Conservation (phyloP, 331 rosid species). For the Pyracantha coccinea region DNA sequence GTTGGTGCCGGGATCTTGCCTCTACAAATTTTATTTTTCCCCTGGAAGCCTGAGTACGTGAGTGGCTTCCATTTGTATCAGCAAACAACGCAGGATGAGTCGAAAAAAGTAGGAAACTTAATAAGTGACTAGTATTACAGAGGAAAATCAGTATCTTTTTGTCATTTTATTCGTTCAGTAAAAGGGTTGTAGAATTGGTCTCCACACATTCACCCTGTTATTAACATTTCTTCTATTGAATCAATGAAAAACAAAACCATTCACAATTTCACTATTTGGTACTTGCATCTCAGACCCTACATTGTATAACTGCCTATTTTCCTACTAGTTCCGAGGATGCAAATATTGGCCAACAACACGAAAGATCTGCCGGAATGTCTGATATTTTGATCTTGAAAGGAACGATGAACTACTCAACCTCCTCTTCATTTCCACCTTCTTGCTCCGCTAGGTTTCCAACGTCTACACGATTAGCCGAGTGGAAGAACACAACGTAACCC, state of each 20-base stretch:
- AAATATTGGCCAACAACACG: too few species aligned
- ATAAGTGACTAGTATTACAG: slow-evolving; percentile 43
- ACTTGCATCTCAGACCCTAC: neutral
- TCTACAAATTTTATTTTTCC: slow-evolving; percentile 28
- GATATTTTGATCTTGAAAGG: neutral
- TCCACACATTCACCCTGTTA: slow-evolving; percentile 33
- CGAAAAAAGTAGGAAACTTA: slow-evolving; percentile 42
- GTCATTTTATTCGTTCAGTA: slow-evolving; percentile 43
- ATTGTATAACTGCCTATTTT: neutral
- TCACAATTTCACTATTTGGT: slow-evolving; percentile 17
- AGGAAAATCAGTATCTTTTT: slow-evolving; percentile 24
- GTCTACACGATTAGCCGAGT: neutral
- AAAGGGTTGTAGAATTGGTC: slow-evolving; percentile 49
- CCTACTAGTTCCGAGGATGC: too few species aligned
- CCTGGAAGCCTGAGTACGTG: slow-evolving; percentile 31
- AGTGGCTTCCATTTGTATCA: slow-evolving; percentile 45
- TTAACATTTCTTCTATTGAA: slow-evolving; percentile 54
- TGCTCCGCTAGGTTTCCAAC: neutral
- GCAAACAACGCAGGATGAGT: slow-evolving; percentile 52
- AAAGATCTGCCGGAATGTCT: too few species aligned
- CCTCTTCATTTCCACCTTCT: neutral
- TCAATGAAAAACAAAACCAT: slow-evolving; percentile 31
- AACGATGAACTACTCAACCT: neutral
- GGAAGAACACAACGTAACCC: neutral
- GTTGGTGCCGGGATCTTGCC: slow-evolving; percentile 30